Base-by-base conservation (phyloP, 768 basidiomycete species). In the Auriscalpium microsporum region DNA sequence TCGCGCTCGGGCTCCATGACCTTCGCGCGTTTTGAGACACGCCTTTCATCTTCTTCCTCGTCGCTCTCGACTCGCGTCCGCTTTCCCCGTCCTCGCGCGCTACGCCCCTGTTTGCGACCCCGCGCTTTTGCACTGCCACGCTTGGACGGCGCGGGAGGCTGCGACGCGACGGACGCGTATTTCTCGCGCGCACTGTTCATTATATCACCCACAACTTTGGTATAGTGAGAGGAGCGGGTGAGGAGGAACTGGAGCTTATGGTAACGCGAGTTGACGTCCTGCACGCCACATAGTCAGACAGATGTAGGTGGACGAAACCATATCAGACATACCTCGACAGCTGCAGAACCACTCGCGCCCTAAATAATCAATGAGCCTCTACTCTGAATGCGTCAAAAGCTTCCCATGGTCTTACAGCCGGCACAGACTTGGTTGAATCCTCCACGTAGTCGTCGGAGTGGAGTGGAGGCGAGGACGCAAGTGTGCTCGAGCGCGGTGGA, bases 201-300 rank as follows among this genome's bases (percentile, higher is more conserved):
- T 55, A 85, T 80, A 21, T 81, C 74, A 48, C 83, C 80, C 13
- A 94, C 73, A 44, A 89, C 76, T 52, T 73, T 76, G 1, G 90
- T 84, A 63, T 86, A 93, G n/a, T 84, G 75, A 1, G 80, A 78
- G 0, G 89, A 90, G 62, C 86, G 86, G 53, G 91, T 78, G 19
- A 94, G 76, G 23, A 94, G 78, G 50, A 75, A 81, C 53, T 82
- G 75, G 17, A 90, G 80, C 10, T 79, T 74, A 21, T 71, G 64
- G 35, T 78, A 76, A 45, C 82, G 78, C 36, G 72, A 71, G 13
- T 72, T 72, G 50, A 76, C 75, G 28, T 28, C 28, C 28, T 28
- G 2, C 28, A 28, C 28, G 28, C 28, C 28, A 28, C 28, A 28
- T 5, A 28, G 28, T 28, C 28, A 28, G 28, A 28, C 28, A 28